phyloP scores from a whole-genome alignment of 176 grass and related monocot genomes.

The Zizania latifolia region DNA sequence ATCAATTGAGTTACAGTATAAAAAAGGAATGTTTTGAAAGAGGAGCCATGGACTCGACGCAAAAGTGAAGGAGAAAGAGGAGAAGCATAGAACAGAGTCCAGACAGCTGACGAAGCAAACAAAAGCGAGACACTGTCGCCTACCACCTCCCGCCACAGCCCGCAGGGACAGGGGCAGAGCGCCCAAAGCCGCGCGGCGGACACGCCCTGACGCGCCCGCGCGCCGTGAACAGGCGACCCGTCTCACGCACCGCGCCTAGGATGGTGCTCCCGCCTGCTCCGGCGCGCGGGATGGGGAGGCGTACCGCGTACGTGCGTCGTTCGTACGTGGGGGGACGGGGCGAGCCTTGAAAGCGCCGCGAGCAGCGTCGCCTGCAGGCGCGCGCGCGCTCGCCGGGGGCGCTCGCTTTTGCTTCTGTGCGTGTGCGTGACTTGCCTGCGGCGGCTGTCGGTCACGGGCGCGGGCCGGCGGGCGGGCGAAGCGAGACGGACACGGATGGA shows the following conservation, averaged over 20 bases:
- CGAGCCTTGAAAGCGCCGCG: conserved; percentile 19
- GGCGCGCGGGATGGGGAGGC: background rate
- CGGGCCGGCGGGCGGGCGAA: background rate
- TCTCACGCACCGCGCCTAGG: background rate
- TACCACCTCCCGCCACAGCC: background rate
- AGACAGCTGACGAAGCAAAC: too few relatives aligned
- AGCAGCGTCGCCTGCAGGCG: background rate
- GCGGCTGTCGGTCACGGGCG: background rate
- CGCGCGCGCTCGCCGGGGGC: background rate
- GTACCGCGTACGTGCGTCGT: background rate
- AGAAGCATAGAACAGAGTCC: background rate
- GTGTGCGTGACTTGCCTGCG: background rate
- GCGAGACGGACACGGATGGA: background rate
- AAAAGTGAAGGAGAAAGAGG: background rate
- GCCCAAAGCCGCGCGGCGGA: background rate
- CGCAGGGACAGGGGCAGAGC: too few relatives aligned
- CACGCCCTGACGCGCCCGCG: background rate
- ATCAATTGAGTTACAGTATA: too few relatives aligned
- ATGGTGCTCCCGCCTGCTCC: background rate
- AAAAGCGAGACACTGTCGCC: background rate
- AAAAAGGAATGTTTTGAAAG: background rate
- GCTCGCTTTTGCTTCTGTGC: background rate
- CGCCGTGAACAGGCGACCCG: background rate
- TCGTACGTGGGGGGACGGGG: too few relatives aligned
- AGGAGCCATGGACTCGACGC: background rate